These are phyloP conservation scores for Coemansia sp. DNA, from an alignment of 192 early-diverging fungal genomes.

Conservation along the genomic window DNA sequence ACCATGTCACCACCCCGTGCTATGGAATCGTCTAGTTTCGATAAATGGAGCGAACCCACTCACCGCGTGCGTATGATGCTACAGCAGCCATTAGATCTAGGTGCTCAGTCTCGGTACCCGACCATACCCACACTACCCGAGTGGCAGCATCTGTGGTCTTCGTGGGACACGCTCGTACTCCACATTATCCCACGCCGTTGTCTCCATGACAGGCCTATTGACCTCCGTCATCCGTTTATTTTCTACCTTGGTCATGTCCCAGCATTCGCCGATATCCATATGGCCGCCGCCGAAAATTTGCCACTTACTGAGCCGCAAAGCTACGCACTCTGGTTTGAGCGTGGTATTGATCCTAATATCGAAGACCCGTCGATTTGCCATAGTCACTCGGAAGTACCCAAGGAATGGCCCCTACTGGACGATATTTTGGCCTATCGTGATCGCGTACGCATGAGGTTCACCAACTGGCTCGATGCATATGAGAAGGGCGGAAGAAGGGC, in stretches of 20 bases:
- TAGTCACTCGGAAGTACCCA: conserved; percentile 71
- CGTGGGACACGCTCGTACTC: conserved; percentile 74
- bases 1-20: conserved; percentile 7
- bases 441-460: conserved; percentile 62
- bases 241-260: conserved; percentile 91
- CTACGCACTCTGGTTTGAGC: conserved; percentile 86
- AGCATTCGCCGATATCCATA: conserved; percentile 67
- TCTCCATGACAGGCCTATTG: conserved; percentile 71
- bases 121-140: conserved; percentile 66
- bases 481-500: not conserved
- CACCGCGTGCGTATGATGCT: too few species aligned
- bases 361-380: conserved; percentile 76
- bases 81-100: too few species aligned
- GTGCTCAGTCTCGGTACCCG: conserved; percentile 4
- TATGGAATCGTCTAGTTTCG: conserved; percentile 6
- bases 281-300: conserved; percentile 34
- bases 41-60: conserved; percentile 21
- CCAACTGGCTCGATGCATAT: conserved; percentile 42
- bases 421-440: conserved; percentile 69
- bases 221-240: conserved; percentile 83
- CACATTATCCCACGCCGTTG: conserved; percentile 63
- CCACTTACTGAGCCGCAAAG: conserved; percentile 61
- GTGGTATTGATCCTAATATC: conserved; percentile 91
- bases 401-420: conserved; percentile 73
- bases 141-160: conserved; percentile 82